Base-by-base conservation (phyloP, 2,329 filamentous ascomycete genomes). In the Tetracladium maxilliforme region DNA sequence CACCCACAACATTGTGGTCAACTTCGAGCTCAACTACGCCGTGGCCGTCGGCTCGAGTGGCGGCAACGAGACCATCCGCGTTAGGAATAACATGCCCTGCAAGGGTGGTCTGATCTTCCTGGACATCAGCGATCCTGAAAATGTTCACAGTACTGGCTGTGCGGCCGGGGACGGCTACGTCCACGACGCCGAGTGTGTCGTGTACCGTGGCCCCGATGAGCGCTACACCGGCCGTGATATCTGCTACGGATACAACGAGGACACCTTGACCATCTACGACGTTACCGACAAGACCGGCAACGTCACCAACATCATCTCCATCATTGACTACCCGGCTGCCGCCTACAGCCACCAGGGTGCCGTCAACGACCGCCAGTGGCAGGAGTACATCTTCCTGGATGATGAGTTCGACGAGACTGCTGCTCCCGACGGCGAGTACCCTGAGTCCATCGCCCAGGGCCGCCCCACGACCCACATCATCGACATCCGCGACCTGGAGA, bases 301-400 rank as follows among this genome's bases (percentile, higher is more conserved):
- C 41, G 36, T 38, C 10, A 28, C 42, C 10, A 47, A 39, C 12
- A 49, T 66, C 31, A 54, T 70, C 33, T 67, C 63, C 24, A 52
- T 51, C 30, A 67, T 61, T 3, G 56, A 54, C 0, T 70, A 70
- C 41, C 52, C 58, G n/a, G 64, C 65, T 20, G 60, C 59, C n/a
- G 41, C 53, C 10, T 71, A 70, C 45, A 67, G 63, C 2, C 67
- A 72, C 38, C 65, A 70, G 37, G 67, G 61, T n/a, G n/a, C n/a
- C n/a, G n/a, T n/a, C n/a, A n/a, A n/a, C n/a, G n/a, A n/a, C n/a
- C 33, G 36, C 10, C 29, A 32, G 18, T n/a, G n/a, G n/a, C n/a
- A n/a, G n/a, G n/a, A n/a, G n/a, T n/a, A n/a, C n/a, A n/a, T n/a
- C n/a, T n/a, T n/a, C n/a, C n/a, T n/a, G n/a, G n/a, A n/a, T n/a